Percentiles rank a stretch among this genome's conserved stretches.
These are phyloP conservation scores for Coprinopsis marcescibilis DNA, from an alignment of 768 basidiomycete genomes.

Conservation along the genomic window DNA sequence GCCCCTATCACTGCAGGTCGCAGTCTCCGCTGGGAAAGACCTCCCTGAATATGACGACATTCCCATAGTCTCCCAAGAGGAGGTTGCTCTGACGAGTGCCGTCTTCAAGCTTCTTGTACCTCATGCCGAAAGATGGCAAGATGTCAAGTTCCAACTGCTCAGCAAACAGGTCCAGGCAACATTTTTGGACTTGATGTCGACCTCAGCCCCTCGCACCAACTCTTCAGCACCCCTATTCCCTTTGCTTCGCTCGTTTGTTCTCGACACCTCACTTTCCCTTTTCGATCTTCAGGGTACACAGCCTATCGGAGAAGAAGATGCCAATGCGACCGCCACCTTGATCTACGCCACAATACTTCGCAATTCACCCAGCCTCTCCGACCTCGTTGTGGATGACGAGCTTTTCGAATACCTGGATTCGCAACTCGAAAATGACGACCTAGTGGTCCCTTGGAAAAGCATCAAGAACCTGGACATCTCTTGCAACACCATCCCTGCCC, in stretches of 20 bases:
- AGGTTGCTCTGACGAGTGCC: background rate
- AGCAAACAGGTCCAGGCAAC: background rate
- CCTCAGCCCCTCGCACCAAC: background rate
- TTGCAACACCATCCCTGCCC: background rate
- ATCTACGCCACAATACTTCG: background rate
- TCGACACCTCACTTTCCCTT: background rate
- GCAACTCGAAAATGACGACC: background rate
- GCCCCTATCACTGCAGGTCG: background rate
- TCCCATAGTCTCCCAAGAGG: background rate
- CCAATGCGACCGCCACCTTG: background rate
- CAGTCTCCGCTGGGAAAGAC: too few species aligned
- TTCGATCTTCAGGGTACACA: too few species aligned
- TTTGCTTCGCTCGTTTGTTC: background rate
- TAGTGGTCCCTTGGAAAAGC: conserved; percentile 2
- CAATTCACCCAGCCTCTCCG: background rate
- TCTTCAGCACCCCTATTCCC: background rate
- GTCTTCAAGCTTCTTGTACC: background rate
- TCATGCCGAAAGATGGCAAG: background rate
- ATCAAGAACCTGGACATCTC: conserved; percentile 2
- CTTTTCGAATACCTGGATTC: background rate
- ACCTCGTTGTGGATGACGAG: background rate
- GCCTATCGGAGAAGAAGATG: background rate
- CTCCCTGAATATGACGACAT: background rate
- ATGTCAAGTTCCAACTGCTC: background rate
- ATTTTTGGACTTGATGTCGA: background rate